Evolutionary conservation across 495 filamentous ascomycete genomes (phyloP).

Genomic region (Platismatia glauca): DNA sequence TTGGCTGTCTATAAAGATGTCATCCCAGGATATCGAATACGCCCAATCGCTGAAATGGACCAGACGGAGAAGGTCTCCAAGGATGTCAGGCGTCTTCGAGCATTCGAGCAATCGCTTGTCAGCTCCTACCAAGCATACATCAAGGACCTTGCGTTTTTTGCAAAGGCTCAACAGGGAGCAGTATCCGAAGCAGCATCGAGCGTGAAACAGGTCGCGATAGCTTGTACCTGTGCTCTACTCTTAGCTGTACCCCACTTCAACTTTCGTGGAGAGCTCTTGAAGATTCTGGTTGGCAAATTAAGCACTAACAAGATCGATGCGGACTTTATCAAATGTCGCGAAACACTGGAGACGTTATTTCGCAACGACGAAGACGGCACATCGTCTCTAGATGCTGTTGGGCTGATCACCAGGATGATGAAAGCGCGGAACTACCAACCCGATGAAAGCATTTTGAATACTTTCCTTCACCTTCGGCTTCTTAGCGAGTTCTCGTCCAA

Average conservation of each 20-base stretch:
- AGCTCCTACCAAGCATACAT: conserved; percentile 76
- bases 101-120: conserved; percentile 77
- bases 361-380: conserved; percentile 79
- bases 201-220: conserved; percentile 65
- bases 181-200: conserved; percentile 28
- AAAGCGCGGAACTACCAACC: conserved; percentile 70
- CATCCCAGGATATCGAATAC: conserved; percentile 91
- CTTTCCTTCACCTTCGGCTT: conserved; percentile 82
- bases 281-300: conserved; percentile 76
- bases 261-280: conserved; percentile 76
- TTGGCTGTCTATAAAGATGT: conserved; percentile 90
- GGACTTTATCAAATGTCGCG: conserved; percentile 68
- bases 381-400: conserved; percentile 77
- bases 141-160: conserved; percentile 53
- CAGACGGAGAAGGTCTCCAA: conserved; percentile 75
- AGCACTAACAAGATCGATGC: conserved; percentile 57
- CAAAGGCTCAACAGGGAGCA: conserved; percentile 40
- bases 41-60: conserved; percentile 65
- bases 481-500: conserved; percentile 80
- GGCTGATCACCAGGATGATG: conserved; percentile 87
- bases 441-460: conserved; percentile 78
- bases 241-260: conserved; percentile 89
- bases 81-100: conserved; percentile 70
- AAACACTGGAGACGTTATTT: conserved; percentile 75
- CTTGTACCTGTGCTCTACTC: conserved; percentile 73